Conservation (phyloP, 306 rosid species). For the Cucurbita argyrosperma region DNA sequence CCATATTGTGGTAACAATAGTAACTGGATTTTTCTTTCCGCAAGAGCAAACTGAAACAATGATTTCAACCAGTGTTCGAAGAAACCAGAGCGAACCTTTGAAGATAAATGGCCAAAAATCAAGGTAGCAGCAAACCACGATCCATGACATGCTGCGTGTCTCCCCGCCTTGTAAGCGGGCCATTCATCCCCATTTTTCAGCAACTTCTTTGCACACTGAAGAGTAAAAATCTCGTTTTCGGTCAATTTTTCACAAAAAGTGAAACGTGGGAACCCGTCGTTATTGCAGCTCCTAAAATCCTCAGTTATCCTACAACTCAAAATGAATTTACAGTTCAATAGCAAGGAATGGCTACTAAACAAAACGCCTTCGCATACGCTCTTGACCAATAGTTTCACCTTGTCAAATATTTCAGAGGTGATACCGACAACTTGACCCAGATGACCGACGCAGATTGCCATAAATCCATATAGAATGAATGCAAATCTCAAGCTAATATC, state of each 20-base stretch:
- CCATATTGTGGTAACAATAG: constrained; percentile 18
- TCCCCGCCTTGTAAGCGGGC: constrained; percentile 38
- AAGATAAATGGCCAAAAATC: constrained; percentile 22
- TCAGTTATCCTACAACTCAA: constrained; percentile 25
- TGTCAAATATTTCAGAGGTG: constrained; percentile 9
- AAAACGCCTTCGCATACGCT: constrained; percentile 28
- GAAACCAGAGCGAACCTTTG: constrained; percentile 22
- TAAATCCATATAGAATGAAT: constrained; percentile 26
- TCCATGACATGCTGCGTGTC: constrained; percentile 38
- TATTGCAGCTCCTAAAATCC: constrained; percentile 5
- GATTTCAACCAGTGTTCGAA: constrained; percentile 35
- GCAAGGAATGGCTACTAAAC: constrained; percentile 29
- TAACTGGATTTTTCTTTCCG: constrained; percentile 28
- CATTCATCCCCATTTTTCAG: constrained; percentile 21
- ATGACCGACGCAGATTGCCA: constrained; percentile 26
- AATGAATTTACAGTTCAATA: constrained; percentile 25
- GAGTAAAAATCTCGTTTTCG: constrained; percentile 20
- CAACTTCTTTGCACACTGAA: constrained; percentile 20
- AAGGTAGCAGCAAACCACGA: constrained; percentile 27
- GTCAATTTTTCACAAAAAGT: constrained; percentile 4
- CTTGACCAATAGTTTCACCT: constrained; percentile 32
- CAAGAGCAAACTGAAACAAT: constrained; percentile 28
- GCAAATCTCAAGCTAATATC: constrained; percentile 15
- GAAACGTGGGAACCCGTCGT: neutral
- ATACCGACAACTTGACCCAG: constrained; percentile 9